Conservation (phyloP, 495 filamentous ascomycete species). For the Wilcoxina mikolae region DNA sequence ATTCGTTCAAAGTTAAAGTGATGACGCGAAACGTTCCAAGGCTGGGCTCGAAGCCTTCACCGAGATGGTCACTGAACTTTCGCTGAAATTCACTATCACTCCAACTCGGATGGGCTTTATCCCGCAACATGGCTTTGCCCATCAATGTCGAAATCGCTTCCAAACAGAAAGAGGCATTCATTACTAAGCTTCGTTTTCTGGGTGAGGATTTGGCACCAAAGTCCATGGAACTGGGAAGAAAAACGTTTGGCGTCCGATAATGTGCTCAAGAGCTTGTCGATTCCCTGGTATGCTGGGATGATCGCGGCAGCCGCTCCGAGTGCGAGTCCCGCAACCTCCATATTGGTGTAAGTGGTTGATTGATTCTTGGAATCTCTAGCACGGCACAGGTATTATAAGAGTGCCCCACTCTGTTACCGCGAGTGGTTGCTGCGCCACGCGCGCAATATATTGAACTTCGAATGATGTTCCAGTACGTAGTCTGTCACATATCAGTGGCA, state of each 20-base stretch:
- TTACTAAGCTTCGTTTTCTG: neutral
- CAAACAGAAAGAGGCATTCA: neutral
- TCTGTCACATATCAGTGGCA: too few species aligned
- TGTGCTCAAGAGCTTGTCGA: neutral
- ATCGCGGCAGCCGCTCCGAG: neutral
- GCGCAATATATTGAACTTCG: too few species aligned
- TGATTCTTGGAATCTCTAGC: too few species aligned
- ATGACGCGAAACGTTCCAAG: neutral
- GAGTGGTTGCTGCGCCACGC: too few species aligned
- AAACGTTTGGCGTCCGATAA: neutral
- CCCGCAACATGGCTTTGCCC: neutral
- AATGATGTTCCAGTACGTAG: too few species aligned
- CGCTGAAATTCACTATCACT: neutral
- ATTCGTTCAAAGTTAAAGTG: neutral
- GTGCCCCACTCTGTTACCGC: too few species aligned
- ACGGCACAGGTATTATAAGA: too few species aligned
- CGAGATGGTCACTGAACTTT: neutral
- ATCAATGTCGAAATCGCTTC: neutral
- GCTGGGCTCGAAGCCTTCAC: neutral
- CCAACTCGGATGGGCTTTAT: neutral
- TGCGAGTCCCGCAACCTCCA: conserved; percentile 2
- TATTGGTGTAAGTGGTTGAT: too few species aligned
- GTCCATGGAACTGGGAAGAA: neutral
- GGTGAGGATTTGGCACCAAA: neutral
- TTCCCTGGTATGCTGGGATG: conserved; percentile 1